These are phyloP conservation scores for Scleroderma citrinum DNA, from an alignment of 768 basidiomycete species.

Conservation along the genomic window DNA sequence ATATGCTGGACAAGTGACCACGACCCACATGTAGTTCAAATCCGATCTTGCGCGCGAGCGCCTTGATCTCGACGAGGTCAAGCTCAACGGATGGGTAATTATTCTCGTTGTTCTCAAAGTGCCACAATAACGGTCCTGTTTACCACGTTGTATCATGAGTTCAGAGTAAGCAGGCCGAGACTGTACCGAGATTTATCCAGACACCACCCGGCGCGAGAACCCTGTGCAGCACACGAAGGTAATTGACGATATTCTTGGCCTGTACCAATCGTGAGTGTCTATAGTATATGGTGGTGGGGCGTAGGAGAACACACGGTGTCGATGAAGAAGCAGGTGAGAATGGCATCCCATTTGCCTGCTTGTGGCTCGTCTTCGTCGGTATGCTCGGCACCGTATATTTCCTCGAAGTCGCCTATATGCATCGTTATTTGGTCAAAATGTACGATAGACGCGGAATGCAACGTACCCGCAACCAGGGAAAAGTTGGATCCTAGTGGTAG, in stretches of 20 bases:
- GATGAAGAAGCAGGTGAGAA: constrained; percentile 95
- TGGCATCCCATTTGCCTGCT: constrained; percentile 76
- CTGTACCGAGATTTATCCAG: constrained; percentile 84
- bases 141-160: no score
- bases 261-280: no score
- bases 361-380: constrained; percentile 57
- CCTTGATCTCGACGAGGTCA: constrained; percentile 83
- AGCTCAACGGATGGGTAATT: constrained; percentile 84
- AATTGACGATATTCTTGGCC: constrained; percentile 91
- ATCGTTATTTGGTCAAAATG: not conserved
- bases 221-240: constrained; percentile 78
- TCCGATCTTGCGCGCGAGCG: constrained; percentile 64
- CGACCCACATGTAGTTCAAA: constrained; percentile 72
- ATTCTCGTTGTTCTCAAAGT: constrained; percentile 85
- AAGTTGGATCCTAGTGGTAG: constrained; percentile 63
- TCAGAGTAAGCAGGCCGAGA: no score
- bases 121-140: constrained; percentile 97
- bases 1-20: not conserved
- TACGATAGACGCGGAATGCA: not conserved
- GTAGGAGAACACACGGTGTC: constrained; percentile 63
- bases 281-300: no score
- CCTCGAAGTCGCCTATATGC: constrained; percentile 84
- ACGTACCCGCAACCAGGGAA: constrained; percentile 78
- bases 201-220: constrained; percentile 82
- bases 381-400: constrained; percentile 67